Evolutionary conservation across 2,329 filamentous ascomycete genomes (phyloP).

Genomic region (Alternaria novae-zelandiae): DNA sequence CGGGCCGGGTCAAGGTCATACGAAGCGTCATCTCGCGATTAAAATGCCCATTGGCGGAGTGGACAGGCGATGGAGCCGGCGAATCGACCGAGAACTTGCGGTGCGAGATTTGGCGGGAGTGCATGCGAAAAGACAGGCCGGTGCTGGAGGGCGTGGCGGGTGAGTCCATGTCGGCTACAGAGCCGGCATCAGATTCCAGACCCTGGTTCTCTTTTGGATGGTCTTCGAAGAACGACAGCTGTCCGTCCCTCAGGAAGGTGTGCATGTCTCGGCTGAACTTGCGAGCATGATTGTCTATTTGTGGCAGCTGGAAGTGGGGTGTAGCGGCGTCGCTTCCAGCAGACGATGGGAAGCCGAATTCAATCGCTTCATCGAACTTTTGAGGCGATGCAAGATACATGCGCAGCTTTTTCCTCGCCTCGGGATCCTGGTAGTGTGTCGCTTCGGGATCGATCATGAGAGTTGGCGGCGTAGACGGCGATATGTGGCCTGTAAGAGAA

Average conservation of each 20-base stretch:
- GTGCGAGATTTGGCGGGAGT: conserved; percentile 39
- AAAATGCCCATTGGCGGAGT: conserved; percentile 28
- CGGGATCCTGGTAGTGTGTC: conserved; percentile 87
- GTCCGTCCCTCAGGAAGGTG: conserved; percentile 66
- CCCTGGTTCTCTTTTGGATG: conserved; percentile 36
- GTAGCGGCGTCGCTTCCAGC: conserved; percentile 25
- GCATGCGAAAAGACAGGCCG: conserved; percentile 41
- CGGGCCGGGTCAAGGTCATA: conserved; percentile 91
- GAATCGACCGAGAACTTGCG: conserved; percentile 44
- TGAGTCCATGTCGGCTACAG: conserved; percentile 42
- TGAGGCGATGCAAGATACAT: conserved; percentile 87
- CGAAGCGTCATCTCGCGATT: conserved; percentile 92
- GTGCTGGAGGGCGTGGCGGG: conserved; percentile 48
- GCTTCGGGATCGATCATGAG: conserved; percentile 68
- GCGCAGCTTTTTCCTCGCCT: conserved; percentile 83
- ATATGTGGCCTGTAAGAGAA: conserved; percentile 35
- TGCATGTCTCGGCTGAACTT: conserved; percentile 60
- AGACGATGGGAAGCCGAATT: conserved; percentile 84
- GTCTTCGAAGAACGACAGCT: conserved; percentile 51
- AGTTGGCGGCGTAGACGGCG: conserved; percentile 32
- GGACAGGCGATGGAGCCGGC: conserved; percentile 30
- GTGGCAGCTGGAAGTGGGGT: conserved; percentile 40
- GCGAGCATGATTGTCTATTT: conserved; percentile 46
- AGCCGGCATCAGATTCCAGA: conserved; percentile 43
- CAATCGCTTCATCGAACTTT: conserved; percentile 93